Evolutionary conservation across 257 asterid genomes (phyloP), one percentile per base, ranked within the genome.

Genomic region (Penstemon eatonii): DNA sequence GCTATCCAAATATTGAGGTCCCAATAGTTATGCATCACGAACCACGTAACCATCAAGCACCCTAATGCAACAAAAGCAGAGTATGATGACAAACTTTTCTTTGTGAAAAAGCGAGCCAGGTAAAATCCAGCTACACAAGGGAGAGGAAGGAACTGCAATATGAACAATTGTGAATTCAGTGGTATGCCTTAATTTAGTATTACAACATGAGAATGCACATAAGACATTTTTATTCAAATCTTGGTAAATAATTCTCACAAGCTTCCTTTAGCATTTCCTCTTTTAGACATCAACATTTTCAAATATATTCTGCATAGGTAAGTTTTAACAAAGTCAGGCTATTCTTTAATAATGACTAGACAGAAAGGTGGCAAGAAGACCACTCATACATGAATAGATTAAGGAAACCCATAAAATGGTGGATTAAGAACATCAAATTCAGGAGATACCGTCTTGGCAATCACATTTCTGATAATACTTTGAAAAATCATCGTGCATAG

Each of bases 1-100:
- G 99, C 94, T 81, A 91, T 85, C 99, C 99, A 94, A 76, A 94
- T 94, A 73, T 91, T 94, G 46, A 94, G 95, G 77, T 85, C 96
- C 99, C 99, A 94, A 77, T 89, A 94, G 79, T 91, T 91, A 79
- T 91, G 96, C 92, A 89, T 85, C 82, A 91, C 93, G 71, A 94
- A 94, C 99, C 99, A 94, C 55, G 83, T 80, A 56, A 89, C 94
- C 96, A 94, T 87, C 80, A 94, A 79, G 84, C 99, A 87, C 75
- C 96, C 96, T 59, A 94, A 86, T 69, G 83, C 88, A 75, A 91
- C 96, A 65, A 91, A 94, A 60, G 90, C 88, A 68, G 87, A 86
- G 85, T 94, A 94, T 36, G 99, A 91, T 39, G 89, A 71, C 68
- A 89, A 60, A 72, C 96, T 94, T 81, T 89, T 94, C 83, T 85